Percentiles rank a stretch among this genome's conserved stretches.
phyloP scores from a whole-genome alignment of 1,139 yeast genomes.

The Saccharomyces hybrid region DNA sequence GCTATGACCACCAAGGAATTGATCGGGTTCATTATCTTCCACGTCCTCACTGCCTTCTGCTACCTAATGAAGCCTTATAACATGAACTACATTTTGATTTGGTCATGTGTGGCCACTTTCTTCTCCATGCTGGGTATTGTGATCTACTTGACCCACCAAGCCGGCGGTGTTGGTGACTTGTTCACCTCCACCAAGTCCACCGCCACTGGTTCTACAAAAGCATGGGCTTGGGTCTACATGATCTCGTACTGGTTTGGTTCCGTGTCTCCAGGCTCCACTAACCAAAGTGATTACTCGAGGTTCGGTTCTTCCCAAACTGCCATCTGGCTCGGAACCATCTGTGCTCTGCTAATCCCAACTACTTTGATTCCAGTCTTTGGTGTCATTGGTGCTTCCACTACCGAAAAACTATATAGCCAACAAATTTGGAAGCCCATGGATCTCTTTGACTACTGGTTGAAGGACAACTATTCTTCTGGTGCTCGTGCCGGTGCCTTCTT shows the following conservation, averaged over 20 bases:
- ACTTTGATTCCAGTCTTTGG: slow-evolving; percentile 39
- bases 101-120: slow-evolving; percentile 36
- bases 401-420: slow-evolving; percentile 32
- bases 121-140: slow-evolving; percentile 40
- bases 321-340: slow-evolving; percentile 32
- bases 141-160: slow-evolving; percentile 30
- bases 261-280: slow-evolving; percentile 37
- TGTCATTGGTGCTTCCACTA: slow-evolving; percentile 37
- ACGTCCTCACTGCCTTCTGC: slow-evolving; percentile 34
- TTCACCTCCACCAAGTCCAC: slow-evolving; percentile 28
- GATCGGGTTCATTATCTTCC: slow-evolving; percentile 39
- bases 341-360: slow-evolving; percentile 36
- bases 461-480: slow-evolving; percentile 34
- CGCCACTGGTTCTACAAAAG: slow-evolving; percentile 30
- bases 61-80: slow-evolving; percentile 35
- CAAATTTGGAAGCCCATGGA: slow-evolving; percentile 38
- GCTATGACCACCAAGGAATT: slow-evolving; percentile 37
- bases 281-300: slow-evolving; percentile 36
- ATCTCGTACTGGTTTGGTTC: slow-evolving; percentile 41
- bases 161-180: slow-evolving; percentile 38
- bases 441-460: slow-evolving; percentile 30
- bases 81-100: slow-evolving; percentile 34
- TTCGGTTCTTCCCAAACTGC: slow-evolving; percentile 34
- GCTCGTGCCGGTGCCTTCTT: slow-evolving; percentile 45
- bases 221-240: slow-evolving; percentile 39